Base-by-base conservation (phyloP, 148 eudicot genomes). In the Chenopodium quinoa region DNA sequence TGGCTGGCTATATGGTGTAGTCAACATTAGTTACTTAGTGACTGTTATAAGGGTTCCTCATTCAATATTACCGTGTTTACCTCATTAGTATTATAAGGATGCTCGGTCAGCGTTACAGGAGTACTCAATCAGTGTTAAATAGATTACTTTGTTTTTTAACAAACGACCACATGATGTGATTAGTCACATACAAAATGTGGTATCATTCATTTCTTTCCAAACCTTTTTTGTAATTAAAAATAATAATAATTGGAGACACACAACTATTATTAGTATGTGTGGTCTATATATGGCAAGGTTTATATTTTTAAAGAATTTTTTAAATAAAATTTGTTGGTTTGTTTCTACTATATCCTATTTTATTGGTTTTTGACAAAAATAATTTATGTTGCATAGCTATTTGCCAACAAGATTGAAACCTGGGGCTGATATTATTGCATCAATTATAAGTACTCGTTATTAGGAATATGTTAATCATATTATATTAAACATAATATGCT, bases 401-500 rank as follows among this genome's bases (percentile, higher is more conserved):
- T 2, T 74, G 77, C 63, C 77, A 74, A 74, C 77, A 74, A 25
- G 14, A 74, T 50, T 62, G 60, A 74, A 48, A 27, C 63, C 20
- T 48, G 31, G n/a, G 76, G 32, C 50, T 25, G 37, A 48, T 74
- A 74, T 74, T 48, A 74, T 50, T 50, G 63, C 63, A 23, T 48
- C 32, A 62, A 74, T 52, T 27, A 74, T 72, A 20, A 20, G 12
- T 16, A 9, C 54, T 9, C 44, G 34, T 74, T 12, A 62, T 25
- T 27, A 48, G 63, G 77, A 25, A 23, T 22, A 74, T 73, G 10
- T 71, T 44, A 20, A 71, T 14, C 6, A 58, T 62, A 50, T 10
- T 10, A 50, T 50, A 50, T 50, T 50, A 23, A 17, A 3, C 44
- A 31, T 69, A 13, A 69, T 31, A 32, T 32, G 44, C 44, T 31